Base-by-base conservation (phyloP, 2,329 filamentous ascomycete genomes). In the Coniochaeta ligniaria region DNA sequence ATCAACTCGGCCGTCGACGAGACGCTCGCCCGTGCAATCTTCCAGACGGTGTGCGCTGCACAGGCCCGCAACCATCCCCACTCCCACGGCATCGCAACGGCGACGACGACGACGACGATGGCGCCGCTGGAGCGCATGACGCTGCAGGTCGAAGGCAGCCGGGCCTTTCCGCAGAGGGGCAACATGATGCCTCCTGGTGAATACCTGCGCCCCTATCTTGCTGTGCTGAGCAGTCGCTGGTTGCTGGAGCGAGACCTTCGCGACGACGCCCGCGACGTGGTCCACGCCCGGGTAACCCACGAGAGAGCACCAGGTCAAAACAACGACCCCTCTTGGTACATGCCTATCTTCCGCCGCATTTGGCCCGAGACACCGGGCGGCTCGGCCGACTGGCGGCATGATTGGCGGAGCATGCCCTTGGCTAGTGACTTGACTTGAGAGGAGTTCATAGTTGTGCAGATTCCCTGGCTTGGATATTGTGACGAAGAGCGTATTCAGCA, bases 1-100 rank as follows among this genome's bases (percentile, higher is more conserved):
- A 24, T 60, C 59, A 60, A 58, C 59, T 58, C 28, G 28, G 59
- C 59, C 33, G 41, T 60, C 31, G 59, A 60, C 59, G 59, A 60
- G 59, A 54, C 41, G 28, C 59, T 60, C 31, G 59, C 59, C 16
- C 59, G 55, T 38, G 16, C 59, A 38, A 60, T 60, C 59, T 60
- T 60, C 26, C 1, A 28, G 22, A 31, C 28, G 12, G 28, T 52
- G 22, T 52, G 20, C 20, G 20, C 22, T 7, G 20, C 47, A 52
- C 20, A 52, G 28, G 47, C 22, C 47, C 20, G 47, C 28, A 52
- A 52, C 28, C 8, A 7, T 7, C 20, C 24, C 7, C 3, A n/a
- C 45, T 9, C 8, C 8, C 45, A 14, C n/a, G 45, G 24, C 43
- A 20, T 22, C 24, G 43, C 35, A 5, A 36, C 35, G 3, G 35